Evolutionary conservation across 2,329 filamentous ascomycete species (phyloP).

Genomic region (Penicillium sp.): DNA sequence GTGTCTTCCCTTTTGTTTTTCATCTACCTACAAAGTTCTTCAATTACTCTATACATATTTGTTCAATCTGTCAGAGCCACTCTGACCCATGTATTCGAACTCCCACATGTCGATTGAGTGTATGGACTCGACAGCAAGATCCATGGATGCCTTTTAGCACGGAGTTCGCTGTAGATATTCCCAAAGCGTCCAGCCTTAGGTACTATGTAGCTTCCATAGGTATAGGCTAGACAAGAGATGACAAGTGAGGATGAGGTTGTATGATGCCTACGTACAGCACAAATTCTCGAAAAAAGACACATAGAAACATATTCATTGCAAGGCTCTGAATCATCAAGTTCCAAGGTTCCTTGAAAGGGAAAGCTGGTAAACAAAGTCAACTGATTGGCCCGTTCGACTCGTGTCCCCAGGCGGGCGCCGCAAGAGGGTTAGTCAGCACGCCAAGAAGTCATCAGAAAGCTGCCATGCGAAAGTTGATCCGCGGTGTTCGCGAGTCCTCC

Average conservation of each 20-base stretch:
- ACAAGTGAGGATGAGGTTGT: no score
- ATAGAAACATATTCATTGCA: neutral
- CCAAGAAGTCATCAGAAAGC: constrained; percentile 19
- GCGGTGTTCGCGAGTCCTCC: constrained; percentile 5
- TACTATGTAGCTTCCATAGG: no score
- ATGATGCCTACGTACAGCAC: no score
- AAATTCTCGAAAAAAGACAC: neutral
- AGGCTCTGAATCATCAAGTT: neutral
- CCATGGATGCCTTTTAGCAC: no score
- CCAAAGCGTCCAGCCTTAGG: no score
- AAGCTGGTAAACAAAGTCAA: constrained; percentile 5
- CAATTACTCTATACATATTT: neutral
- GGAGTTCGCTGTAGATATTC: no score
- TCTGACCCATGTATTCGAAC: no score
- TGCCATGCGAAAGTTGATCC: constrained; percentile 17
- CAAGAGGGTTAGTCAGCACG: constrained; percentile 25
- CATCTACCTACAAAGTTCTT: neutral
- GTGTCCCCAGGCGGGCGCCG: no score
- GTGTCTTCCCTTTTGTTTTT: constrained; percentile 1
- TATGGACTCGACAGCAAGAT: no score
- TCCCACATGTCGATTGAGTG: no score
- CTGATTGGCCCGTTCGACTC: constrained; percentile 8
- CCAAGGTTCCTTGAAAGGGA: neutral
- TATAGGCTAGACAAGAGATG: no score
- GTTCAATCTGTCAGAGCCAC: neutral